phyloP scores from a whole-genome alignment of 768 basidiomycete genomes.

The Suillus bovinus region DNA sequence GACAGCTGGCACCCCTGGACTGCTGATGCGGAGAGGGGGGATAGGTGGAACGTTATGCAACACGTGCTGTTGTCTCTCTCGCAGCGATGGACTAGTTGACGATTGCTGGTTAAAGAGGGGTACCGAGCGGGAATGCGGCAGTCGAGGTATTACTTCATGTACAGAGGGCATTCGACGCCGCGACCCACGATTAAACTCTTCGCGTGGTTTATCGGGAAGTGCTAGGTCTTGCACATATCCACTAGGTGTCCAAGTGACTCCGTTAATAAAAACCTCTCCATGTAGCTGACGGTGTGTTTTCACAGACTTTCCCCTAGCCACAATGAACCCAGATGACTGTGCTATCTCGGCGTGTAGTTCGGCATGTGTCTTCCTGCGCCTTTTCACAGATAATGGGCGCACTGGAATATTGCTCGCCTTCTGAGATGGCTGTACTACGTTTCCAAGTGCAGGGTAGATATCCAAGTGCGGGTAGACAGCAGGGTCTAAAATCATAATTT shows the following conservation, averaged over 20 bases:
- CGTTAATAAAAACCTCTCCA: slow-evolving; percentile 30
- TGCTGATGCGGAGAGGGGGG: slow-evolving; percentile 22
- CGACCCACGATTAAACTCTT: slow-evolving; percentile 4
- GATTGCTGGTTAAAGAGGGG: slow-evolving; percentile 12
- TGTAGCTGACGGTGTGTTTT: slow-evolving; percentile 39
- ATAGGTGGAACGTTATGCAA: slow-evolving; percentile 11
- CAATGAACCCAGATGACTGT: slow-evolving; percentile 4
- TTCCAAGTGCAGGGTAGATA: slow-evolving; percentile 19
- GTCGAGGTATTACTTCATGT: background rate
- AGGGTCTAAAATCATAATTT: slow-evolving; percentile 4
- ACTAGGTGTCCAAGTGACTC: slow-evolving; percentile 30
- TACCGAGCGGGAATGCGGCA: slow-evolving; percentile 21
- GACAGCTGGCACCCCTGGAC: slow-evolving; percentile 18
- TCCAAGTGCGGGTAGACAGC: slow-evolving; percentile 27
- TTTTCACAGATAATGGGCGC: slow-evolving; percentile 6
- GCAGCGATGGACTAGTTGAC: slow-evolving; percentile 8
- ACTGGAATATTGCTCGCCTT: background rate
- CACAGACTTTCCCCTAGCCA: slow-evolving; percentile 15
- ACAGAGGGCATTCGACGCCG: slow-evolving; percentile 5
- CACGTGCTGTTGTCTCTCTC: background rate
- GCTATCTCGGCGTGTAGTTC: slow-evolving; percentile 20
- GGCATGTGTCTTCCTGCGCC: slow-evolving; percentile 23
- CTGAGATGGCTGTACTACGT: background rate
- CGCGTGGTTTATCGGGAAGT: slow-evolving; percentile 3
- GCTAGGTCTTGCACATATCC: slow-evolving; percentile 23